Evolutionary conservation across 495 filamentous ascomycete genomes (phyloP).

Genomic region (Cercophora newfieldiana): DNA sequence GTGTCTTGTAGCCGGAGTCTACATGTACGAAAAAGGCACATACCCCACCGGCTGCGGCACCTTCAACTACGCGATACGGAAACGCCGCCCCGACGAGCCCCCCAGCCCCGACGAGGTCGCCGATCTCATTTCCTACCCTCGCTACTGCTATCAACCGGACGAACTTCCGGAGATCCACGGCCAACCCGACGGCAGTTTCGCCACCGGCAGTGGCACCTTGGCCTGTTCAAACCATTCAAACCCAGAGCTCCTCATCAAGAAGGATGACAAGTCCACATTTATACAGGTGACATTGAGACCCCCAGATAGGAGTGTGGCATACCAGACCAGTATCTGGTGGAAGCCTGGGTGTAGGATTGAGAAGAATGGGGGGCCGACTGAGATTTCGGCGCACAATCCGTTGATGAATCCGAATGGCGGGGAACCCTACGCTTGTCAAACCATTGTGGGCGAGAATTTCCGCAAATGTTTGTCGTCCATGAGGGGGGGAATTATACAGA

Average conservation of each 20-base stretch:
- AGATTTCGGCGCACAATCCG: not conserved
- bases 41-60: not conserved
- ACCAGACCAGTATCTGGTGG: not conserved
- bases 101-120: not conserved
- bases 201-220: not conserved
- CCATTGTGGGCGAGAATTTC: too few relatives aligned
- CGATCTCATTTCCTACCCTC: not conserved
- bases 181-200: not conserved
- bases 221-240: not conserved
- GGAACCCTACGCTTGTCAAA: too few relatives aligned
- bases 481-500: not conserved
- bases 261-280: not conserved
- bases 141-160: not conserved
- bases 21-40: slow-evolving; percentile 5
- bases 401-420: not conserved
- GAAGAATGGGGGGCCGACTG: not conserved
- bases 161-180: not conserved
- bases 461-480: not conserved
- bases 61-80: not conserved
- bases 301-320: not conserved
- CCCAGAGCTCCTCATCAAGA: not conserved
- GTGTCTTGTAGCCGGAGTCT: slow-evolving; percentile 6
- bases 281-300: not conserved
- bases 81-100: not conserved
- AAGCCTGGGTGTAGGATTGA: not conserved